Base-by-base conservation (phyloP, 2,329 filamentous ascomycete genomes). In the Fusarium metavorans region DNA sequence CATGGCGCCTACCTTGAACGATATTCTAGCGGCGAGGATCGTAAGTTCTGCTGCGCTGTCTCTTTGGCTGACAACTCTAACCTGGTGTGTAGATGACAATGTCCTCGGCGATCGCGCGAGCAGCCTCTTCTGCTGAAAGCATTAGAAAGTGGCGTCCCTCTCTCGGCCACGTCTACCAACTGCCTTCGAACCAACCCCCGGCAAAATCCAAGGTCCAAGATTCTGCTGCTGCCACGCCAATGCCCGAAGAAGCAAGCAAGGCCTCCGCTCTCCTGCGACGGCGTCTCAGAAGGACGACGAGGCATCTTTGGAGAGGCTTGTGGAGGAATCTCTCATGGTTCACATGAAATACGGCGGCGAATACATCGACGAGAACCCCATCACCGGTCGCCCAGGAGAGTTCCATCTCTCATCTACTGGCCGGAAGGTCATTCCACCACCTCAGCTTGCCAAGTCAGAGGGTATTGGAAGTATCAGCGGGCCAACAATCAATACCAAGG, bases 301-400 rank as follows among this genome's bases (percentile, higher is more conserved):
- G 66, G 76, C 81, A 1, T 83, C 81, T 1, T 80, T 88, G 5
- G 84, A 88, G 68, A 84, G 86, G 16, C 80, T 89, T 4, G 85
- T 90, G 3, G 89, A 92, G 74, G 89, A 92, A 75, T 88, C 90
- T 0, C 87, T 91, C 71, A 82, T 85, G 74, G 85, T 90, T 45
- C 89, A 91, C 74, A 84, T 90, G 81, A 87, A 86, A 71, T 89
- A 88, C 74, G 91, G 90, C 41, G 88, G 89, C 58, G 90, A 92
- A 73, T 92, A 91, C 78, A 89, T 92, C 82, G 90, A 93, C 81
- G 89, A 92, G 80, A 92, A 92, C 74, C 90, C 91, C 48, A 92
- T 93, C 76, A 92, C 90, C 1, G 91, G 91, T 58, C 87, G 88
- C 34, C 91, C 91, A 1, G 91, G 91, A 59, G 89, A 91, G 64